A percentile compares a stretch with the other conserved stretches of the same genome.
Evolutionary conservation across 177 flowering plant genomes (phyloP).

Genomic region (Vitis hybrid): DNA sequence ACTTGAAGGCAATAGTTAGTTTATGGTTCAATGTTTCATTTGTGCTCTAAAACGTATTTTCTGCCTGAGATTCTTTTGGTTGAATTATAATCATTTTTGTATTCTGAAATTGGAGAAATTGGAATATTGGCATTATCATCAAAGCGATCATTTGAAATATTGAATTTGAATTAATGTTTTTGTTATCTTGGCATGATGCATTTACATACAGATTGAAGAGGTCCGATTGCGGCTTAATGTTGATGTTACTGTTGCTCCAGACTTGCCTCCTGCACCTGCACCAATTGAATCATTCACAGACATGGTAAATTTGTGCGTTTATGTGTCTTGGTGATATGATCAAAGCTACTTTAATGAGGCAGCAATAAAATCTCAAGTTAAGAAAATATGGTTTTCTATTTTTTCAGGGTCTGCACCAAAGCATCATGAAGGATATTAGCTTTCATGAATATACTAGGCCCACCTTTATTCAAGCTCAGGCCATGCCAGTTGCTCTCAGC

Average conservation of each 20-base stretch:
- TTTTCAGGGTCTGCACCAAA: constrained; percentile 47
- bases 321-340: not conserved
- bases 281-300: constrained; percentile 62
- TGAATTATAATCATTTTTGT: not conserved
- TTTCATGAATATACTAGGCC: constrained; percentile 60
- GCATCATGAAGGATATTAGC: constrained; percentile 59
- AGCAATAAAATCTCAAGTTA: not conserved
- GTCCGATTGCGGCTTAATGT: constrained; percentile 57
- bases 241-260: constrained; percentile 50
- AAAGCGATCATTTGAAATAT: not conserved
- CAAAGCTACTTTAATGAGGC: not conserved
- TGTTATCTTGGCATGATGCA: not conserved
- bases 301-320: constrained; percentile 34
- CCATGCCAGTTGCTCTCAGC: constrained; percentile 65
- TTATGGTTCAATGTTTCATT: not conserved
- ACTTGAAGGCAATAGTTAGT: not conserved
- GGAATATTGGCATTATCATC: not conserved
- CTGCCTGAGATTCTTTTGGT: not conserved
- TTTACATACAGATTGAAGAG: constrained; percentile 46
- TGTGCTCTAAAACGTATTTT: not conserved
- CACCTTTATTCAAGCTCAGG: constrained; percentile 67
- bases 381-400: not conserved
- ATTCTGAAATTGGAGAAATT: not conserved
- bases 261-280: constrained; percentile 47
- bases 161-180: not conserved